Base-by-base conservation (phyloP, 257 asterid genomes). In the Fraxinus americana region DNA sequence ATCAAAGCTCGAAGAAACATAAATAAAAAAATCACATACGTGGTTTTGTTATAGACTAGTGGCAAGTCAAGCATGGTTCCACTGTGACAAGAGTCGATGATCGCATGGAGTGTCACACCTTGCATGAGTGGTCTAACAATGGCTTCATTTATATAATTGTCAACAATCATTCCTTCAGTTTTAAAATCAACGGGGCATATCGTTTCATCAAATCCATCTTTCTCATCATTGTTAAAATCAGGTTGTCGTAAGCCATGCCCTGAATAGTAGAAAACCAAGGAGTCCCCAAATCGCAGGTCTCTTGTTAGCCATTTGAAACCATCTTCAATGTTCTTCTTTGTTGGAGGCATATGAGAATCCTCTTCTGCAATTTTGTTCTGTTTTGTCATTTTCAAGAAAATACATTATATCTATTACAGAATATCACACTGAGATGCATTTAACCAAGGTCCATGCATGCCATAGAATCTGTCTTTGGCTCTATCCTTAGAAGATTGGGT, bases 31-130 rank as follows among this genome's bases (percentile, higher is more conserved):
- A 5, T 29, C 71, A n/a, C 81, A 27, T 83, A 87, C 88, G n/a
- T 71, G 61, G 59, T 71, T 9, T 29, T 36, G 66, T 78, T 72
- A 63, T 77, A 87, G 7, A 85, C 78, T 27, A 75, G 48, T 0
- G 86, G 89, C 72, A 87, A 59, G 72, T 87, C 91, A 0, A 87
- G 83, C 71, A 85, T 36, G 23, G 89, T 87, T 75, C 91, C 91
- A 77, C 91, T 87, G 77, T 85, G 88, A 59, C 91, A 87, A 77
- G 91, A 75, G 38, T 87, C 91, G 0, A 87, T 74, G 0, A 87
- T 79, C 29, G 91, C 91, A 36, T 87, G 89, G 71, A 87, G 91
- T 61, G 34, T 81, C 69, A 79, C 83, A 2, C 82, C 84, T 39
- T 16, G n/a, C 27, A 59, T 70, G 50, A 87, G 89, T 13, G 86